Conservation (phyloP, 345 rosid genomes). For the Sonneratia alba region DNA sequence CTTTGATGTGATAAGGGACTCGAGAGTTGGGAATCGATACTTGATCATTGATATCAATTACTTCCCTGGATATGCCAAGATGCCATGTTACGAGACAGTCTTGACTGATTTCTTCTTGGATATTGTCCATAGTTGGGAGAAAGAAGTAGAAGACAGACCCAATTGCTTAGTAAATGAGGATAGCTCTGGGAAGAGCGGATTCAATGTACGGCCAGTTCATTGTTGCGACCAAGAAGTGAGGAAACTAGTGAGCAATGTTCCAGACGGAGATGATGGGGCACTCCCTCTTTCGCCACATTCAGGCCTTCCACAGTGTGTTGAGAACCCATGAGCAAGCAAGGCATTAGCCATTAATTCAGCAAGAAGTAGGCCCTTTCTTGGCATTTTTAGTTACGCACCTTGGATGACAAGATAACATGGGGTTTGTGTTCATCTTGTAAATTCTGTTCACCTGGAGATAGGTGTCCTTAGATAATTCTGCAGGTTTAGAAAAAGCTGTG, state of each 20-base stretch:
- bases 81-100: constrained; percentile 43
- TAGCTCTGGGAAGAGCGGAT: not conserved
- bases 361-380: constrained; percentile 4
- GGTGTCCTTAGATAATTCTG: not conserved
- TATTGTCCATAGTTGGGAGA: constrained; percentile 17
- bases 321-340: not conserved
- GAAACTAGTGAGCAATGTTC: no score
- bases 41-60: constrained; percentile 57
- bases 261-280: no score
- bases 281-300: no score
- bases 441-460: not conserved
- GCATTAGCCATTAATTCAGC: not conserved
- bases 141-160: not conserved
- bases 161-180: constrained; percentile 10
- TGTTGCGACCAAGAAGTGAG: no score
- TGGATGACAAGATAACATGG: not conserved
- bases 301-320: no score
- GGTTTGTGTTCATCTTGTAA: constrained; percentile 2
- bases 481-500: not conserved
- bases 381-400: not conserved
- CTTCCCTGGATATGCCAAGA: constrained; percentile 58
- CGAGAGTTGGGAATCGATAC: constrained; percentile 33
- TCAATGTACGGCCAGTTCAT: no score
- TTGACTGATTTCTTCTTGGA: constrained; percentile 45
- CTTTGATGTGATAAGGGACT: constrained; percentile 55